Evolutionary conservation across 2,329 filamentous ascomycete genomes (phyloP).

Genomic region (Kalmusia sp.): DNA sequence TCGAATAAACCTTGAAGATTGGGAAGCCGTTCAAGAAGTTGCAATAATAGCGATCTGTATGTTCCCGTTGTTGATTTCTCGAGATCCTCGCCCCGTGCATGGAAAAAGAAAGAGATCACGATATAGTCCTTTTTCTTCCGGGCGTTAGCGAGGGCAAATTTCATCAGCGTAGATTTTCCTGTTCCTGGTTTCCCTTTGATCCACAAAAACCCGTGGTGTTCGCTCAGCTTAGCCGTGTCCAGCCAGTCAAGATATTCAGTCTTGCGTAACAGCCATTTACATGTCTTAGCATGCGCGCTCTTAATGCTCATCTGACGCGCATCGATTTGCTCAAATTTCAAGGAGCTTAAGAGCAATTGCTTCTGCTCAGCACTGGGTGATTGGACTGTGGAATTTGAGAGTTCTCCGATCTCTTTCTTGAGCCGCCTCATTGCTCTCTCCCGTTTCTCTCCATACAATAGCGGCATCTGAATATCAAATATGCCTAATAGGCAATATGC

Average conservation of each 20-base stretch:
- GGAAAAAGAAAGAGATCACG: conserved; percentile 24
- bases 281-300: conserved; percentile 45
- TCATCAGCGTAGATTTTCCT: conserved; percentile 52
- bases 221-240: conserved; percentile 24
- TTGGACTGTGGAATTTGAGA: too few relatives aligned
- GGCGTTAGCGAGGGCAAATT: conserved; percentile 26
- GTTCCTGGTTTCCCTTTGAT: conserved; percentile 45
- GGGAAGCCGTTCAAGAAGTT: conserved; percentile 20
- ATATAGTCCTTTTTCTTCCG: conserved; percentile 5
- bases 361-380: neutral
- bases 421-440: too few relatives aligned
- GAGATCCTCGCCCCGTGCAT: conserved; percentile 17
- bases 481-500: conserved; percentile 5
- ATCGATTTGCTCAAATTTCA: conserved; percentile 48
- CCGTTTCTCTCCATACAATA: neutral
- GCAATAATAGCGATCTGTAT: conserved; percentile 25
- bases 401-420: too few relatives aligned
- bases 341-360: conserved; percentile 28
- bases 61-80: conserved; percentile 20
- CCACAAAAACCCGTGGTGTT: conserved; percentile 53
- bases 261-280: conserved; percentile 49
- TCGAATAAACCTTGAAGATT: conserved; percentile 7
- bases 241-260: conserved; percentile 48
- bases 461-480: neutral
- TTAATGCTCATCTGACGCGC: conserved; percentile 43